Base-by-base conservation (phyloP, 1,139 yeast species). In the Zygoascus meyerae region DNA sequence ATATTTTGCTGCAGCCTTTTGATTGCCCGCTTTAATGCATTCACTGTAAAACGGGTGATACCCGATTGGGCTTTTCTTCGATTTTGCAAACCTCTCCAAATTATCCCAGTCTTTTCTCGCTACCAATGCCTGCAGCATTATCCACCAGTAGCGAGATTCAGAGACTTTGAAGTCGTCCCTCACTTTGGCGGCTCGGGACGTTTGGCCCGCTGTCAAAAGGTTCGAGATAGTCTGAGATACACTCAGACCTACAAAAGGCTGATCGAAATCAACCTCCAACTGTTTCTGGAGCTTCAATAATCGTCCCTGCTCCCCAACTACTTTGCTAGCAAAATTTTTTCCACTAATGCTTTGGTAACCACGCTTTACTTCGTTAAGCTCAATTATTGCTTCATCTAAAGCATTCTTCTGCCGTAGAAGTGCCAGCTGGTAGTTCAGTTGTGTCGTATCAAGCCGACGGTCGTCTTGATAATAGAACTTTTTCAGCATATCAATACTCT, bases 1-100 rank as follows among this genome's bases (percentile, higher is more conserved):
- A 49, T 67, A 73, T 40, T 58, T 51, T 0, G 70, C 65, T 0
- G 80, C 80, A 15, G 69, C 67, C 29, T 71, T 58, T 35, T 64
- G 63, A 17, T 78, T 83, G 1, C 77, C 75, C 31, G 75, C 69
- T 28, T 70, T 70, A 40, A 79, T 55, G 30, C 79, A 74, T 33
- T 75, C 73, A 10, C 74, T 71, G 43, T 74, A 83, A 54, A 87
- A 80, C 1, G 83, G 79, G 52, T 73, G 74, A 54, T 81, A 84
- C 0, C 94, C 94, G 47, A 87, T 83, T 0, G 90, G 87, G 0
- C 94, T 76, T 55, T 77, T 80, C 47, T 73, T 72, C 8, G 73
- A 63, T 1, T 61, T 64, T 0, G 76, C 70, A 58, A 77, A 71
- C 34, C 70, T 66, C 52, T 67, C 77, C 33, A 90, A 64, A 42